These are phyloP conservation scores for Trypethelium eluteriae DNA, from an alignment of 495 filamentous ascomycete species.

Conservation along the genomic window DNA sequence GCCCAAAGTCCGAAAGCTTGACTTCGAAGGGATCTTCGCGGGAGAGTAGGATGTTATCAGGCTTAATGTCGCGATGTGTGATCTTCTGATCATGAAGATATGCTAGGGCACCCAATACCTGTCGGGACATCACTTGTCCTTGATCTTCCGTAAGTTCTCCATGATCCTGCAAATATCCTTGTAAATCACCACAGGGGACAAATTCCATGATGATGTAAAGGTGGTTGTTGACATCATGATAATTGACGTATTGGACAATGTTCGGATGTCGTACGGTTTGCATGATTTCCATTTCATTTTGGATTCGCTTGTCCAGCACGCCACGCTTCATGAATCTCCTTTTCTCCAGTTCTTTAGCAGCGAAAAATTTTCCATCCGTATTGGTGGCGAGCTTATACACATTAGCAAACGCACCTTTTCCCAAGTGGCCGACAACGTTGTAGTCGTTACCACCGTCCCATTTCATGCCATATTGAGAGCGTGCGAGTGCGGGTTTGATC, in stretches of 20 bases:
- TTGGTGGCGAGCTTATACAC: conserved; percentile 80
- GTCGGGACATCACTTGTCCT: conserved; percentile 60
- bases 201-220: conserved; percentile 97
- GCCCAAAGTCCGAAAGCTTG: conserved; percentile 91
- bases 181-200: conserved; percentile 78
- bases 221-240: conserved; percentile 66
- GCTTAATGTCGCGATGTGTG: conserved; percentile 95
- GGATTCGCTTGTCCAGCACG: conserved; percentile 71
- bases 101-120: conserved; percentile 73
- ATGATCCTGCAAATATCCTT: conserved; percentile 53
- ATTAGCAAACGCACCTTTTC: conserved; percentile 87
- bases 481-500: conserved; percentile 34
- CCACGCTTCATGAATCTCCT: conserved; percentile 82
- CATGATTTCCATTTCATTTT: conserved; percentile 96
- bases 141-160: conserved; percentile 58
- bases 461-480: conserved; percentile 48
- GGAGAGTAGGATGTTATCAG: conserved; percentile 87
- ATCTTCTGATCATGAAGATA: conserved; percentile 82
- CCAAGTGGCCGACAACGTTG: conserved; percentile 70
- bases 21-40: conserved; percentile 64
- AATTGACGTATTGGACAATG: conserved; percentile 82
- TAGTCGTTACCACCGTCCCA: conserved; percentile 81
- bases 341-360: conserved; percentile 89
- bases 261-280: conserved; percentile 72
- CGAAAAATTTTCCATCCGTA: conserved; percentile 69